These are phyloP conservation scores for Trichoderma sp. DNA, from an alignment of 2,329 filamentous ascomycete genomes.

Conservation along the genomic window DNA sequence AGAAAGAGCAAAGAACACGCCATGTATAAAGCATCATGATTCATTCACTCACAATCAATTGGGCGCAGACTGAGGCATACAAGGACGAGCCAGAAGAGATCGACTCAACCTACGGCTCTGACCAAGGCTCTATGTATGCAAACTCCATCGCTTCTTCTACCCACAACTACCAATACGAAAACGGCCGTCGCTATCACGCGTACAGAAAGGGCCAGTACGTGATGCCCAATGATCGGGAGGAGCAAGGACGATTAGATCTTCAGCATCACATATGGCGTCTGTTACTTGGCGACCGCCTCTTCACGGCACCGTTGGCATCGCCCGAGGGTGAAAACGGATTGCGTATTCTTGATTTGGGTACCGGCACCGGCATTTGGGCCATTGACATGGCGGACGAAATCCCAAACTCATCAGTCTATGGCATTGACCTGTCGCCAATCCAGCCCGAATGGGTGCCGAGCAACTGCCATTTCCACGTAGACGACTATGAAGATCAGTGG, in stretches of 20 bases:
- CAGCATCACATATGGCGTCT: slow-evolving; percentile 59
- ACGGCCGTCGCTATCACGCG: slow-evolving; percentile 54
- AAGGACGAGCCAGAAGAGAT: slow-evolving; percentile 33
- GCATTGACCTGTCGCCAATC: slow-evolving; percentile 62
- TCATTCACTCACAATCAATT: slow-evolving; percentile 1
- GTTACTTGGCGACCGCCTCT: slow-evolving; percentile 49
- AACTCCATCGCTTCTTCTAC: slow-evolving; percentile 49
- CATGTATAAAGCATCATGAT: neutral
- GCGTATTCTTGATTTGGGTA: slow-evolving; percentile 61
- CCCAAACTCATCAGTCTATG: slow-evolving; percentile 44
- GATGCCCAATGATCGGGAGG: slow-evolving; percentile 56
- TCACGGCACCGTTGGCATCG: slow-evolving; percentile 49
- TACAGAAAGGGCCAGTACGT: slow-evolving; percentile 51
- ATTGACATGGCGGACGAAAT: slow-evolving; percentile 60
- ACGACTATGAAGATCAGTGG: slow-evolving; percentile 63
- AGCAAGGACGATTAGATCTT: slow-evolving; percentile 59
- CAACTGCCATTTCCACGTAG: slow-evolving; percentile 67
- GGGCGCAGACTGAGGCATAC: slow-evolving; percentile 28
- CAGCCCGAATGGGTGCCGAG: slow-evolving; percentile 61
- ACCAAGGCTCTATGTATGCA: slow-evolving; percentile 39
- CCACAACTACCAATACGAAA: slow-evolving; percentile 50
- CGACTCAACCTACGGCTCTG: slow-evolving; percentile 45
- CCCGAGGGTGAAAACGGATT: slow-evolving; percentile 32
- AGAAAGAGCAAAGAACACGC: neutral
- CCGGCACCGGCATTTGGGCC: slow-evolving; percentile 64